These are phyloP conservation scores for Emergomyces orientalis DNA, from an alignment of 2,329 filamentous ascomycete genomes.

Conservation along the genomic window DNA sequence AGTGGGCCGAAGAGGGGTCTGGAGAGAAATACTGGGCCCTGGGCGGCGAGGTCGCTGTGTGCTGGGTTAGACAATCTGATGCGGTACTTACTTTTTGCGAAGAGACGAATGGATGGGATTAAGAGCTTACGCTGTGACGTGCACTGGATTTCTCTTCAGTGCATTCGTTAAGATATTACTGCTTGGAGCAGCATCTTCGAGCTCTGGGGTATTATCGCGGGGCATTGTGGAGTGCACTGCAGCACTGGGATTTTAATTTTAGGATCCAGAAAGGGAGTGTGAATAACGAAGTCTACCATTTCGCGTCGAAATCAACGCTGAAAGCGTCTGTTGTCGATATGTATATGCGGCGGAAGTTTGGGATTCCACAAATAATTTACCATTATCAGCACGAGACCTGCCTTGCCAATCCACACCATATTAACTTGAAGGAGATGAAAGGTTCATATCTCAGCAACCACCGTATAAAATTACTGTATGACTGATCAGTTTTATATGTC, in stretches of 20 bases:
- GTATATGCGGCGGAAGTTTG: not conserved
- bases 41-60: constrained; percentile 24
- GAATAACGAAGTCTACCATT: not conserved
- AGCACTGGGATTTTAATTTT: not conserved
- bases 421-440: not conserved
- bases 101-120: not conserved
- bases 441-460: not conserved
- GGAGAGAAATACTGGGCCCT: constrained; percentile 41
- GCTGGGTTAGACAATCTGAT: constrained; percentile 5
- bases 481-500: not conserved
- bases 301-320: not conserved
- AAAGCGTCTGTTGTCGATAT: not conserved
- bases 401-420: not conserved
- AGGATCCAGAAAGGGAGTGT: not conserved
- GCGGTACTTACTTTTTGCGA: not conserved
- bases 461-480: not conserved
- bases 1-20: constrained; percentile 49
- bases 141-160: constrained; percentile 41
- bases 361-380: not conserved
- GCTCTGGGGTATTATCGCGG: constrained; percentile 11
- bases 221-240: constrained; percentile 19
- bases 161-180: constrained; percentile 47
- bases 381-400: not conserved
- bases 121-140: constrained; percentile 39
- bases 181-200: constrained; percentile 19